Base-by-base conservation (phyloP, 441 rosid species). In the Metrosideros polymorpha region DNA sequence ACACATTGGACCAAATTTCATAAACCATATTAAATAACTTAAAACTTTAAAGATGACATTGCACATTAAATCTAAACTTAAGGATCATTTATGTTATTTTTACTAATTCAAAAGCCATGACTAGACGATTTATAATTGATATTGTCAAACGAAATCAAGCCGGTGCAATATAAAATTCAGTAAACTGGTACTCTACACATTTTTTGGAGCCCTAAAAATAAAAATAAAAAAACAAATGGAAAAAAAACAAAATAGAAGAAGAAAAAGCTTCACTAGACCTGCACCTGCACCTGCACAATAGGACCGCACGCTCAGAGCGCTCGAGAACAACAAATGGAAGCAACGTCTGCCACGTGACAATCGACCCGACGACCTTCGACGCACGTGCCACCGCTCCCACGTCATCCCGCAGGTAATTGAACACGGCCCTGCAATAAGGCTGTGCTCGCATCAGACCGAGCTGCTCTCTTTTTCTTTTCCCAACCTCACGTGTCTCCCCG, bases 291-390 rank as follows among this genome's bases (percentile, higher is more conserved):
- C 79, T 39, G 79, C n/a, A 39, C 27, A 3, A 13, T 22, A 39
- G 79, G 79, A 9, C 79, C 79, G 79, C 79, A 71, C 47, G 79
- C 47, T 71, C 79, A 71, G 79, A 22, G 47, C 79, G 49, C 79
- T 6, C 79, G n/a, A 71, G 79, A 8, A 71, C 79, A 10, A 25
- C 79, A 71, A 22, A 39, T 22, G 79, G 79, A 71, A 22, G 79
- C 79, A 71, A 39, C n/a, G 47, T 42, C 79, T 39, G 49, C 49
- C 79, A 71, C 79, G 79, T 71, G 79, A 71, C 79, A 71, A 39
- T 25, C 47, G 79, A 71, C 79, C n/a, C n/a, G 79, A 71, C 79
- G 79, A 71, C 79, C 79, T 71, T 71, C 79, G 47, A 39, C 79
- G 47, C 49, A 71, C 79, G 79, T 71, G 79, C 79, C 79, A 39